Evolutionary conservation across 2,329 filamentous ascomycete genomes (phyloP).

Genomic region (Colletotrichum limetticola): DNA sequence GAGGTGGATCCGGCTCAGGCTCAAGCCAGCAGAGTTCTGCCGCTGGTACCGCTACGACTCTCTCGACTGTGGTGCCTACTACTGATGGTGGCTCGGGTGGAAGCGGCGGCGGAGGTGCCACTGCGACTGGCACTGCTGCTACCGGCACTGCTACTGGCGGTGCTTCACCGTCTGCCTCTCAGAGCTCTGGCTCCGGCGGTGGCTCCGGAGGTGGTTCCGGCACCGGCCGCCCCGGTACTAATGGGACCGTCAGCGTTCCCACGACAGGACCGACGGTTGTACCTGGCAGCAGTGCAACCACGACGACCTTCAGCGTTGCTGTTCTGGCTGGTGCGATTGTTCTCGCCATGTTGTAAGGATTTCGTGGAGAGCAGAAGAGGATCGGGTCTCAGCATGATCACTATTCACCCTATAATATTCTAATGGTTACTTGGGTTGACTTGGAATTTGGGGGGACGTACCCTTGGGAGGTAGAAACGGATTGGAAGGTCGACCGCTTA

Average conservation of each 20-base stretch:
- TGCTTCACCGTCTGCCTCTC: constrained; percentile 36
- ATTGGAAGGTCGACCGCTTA: background rate
- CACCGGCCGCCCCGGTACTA: constrained; percentile 34
- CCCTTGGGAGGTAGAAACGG: background rate
- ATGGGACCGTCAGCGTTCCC: constrained; percentile 29
- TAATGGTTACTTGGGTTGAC: background rate
- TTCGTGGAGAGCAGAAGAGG: background rate
- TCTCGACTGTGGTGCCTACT: constrained; percentile 37
- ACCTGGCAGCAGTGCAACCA: constrained; percentile 10
- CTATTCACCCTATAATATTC: background rate
- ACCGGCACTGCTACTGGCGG: constrained; percentile 32
- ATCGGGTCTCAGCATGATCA: background rate
- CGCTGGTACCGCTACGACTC: constrained; percentile 24
- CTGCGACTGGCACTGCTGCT: constrained; percentile 5
- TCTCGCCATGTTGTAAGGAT: constrained; percentile 30
- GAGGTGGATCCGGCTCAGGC: constrained; percentile 20
- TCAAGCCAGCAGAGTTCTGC: constrained; percentile 32
- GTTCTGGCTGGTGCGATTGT: constrained; percentile 27
- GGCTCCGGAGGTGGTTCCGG: constrained; percentile 34
- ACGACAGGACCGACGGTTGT: constrained; percentile 15
- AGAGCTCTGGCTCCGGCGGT: constrained; percentile 16
- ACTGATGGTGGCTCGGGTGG: background rate
- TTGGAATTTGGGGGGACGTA: background rate
- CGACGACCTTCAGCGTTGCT: constrained; percentile 22
- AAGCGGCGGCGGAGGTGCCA: constrained; percentile 32